Evolutionary conservation across 176 grass and related monocot species (phyloP), one percentile per base, ranked within the genome.

Genomic region (Cenchrus purpureus): DNA sequence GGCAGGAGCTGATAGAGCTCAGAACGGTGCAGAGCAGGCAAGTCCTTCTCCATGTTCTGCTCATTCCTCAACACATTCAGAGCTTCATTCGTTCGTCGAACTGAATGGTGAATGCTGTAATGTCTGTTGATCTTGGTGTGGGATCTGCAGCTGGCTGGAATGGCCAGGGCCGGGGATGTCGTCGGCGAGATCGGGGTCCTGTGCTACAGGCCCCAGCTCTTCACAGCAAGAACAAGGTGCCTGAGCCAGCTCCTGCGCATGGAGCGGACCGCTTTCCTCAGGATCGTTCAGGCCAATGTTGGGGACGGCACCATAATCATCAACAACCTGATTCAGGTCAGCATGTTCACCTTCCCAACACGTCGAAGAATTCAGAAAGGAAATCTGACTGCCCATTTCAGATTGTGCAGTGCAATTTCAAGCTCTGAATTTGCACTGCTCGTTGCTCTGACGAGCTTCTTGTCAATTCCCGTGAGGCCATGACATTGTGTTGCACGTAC

Each of bases 131-230:
- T 68, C 51, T 44, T 16, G 34, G 42, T 11, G 61, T 51, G 51
- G 68, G 51, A 85, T 85, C 44, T 87, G 46, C 82, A 98, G 95
- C 73, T 87, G 4, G 51, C 76, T 52, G 79, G 79, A 12, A 55
- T 56, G 49, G 91, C 89, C 11, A 87, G 34, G 79, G 83, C 70
- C 3, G 93, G 95, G 32, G 91, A 95, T 7, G 53, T 95, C 51
- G 40, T 98, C 32, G 93, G 95, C 62, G 95, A 95, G 76, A 89
- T 98, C 28, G 95, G 93, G 0, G 85, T 95, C 20, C 89, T 98
- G 52, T 98, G 91, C 77, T 93, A 98, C 75, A 90, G 86, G 73
- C 95, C 93, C 8, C 95, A 98, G 80, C 70, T 93, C 17, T 93
- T 90, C 85, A 95, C 95, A 3, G 89, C 81, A 57, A 79, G 95